These are phyloP conservation scores for Alternaria hordeiaustralica DNA, from an alignment of 2,329 filamentous ascomycete genomes.

Conservation along the genomic window DNA sequence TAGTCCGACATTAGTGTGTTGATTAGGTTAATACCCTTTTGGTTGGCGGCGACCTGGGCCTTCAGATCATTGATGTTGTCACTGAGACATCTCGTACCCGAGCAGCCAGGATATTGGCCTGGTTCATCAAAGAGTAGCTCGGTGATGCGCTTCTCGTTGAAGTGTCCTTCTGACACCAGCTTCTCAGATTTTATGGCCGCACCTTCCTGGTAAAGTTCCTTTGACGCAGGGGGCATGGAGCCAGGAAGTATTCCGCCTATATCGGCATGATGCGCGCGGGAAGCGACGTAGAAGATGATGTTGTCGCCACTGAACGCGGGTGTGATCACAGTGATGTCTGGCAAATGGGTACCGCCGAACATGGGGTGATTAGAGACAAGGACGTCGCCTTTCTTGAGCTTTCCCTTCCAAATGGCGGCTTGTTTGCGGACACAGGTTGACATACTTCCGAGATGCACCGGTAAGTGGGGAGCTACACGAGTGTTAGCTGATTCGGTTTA, in stretches of 20 bases:
- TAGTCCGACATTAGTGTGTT: conserved; percentile 77
- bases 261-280: conserved; percentile 81
- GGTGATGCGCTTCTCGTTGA: conserved; percentile 78
- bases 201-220: conserved; percentile 64
- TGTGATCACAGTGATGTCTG: conserved; percentile 82
- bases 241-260: conserved; percentile 84
- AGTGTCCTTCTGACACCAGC: conserved; percentile 76
- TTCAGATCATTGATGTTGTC: conserved; percentile 89
- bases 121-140: conserved; percentile 76
- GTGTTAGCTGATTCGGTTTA: conserved; percentile 8
- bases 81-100: conserved; percentile 76
- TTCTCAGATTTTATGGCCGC: conserved; percentile 65
- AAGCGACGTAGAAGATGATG: conserved; percentile 83
- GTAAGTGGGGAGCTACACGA: conserved; percentile 72
- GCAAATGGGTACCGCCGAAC: conserved; percentile 82
- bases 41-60: conserved; percentile 85
- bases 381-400: conserved; percentile 79
- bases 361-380: conserved; percentile 85
- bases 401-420: conserved; percentile 79
- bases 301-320: conserved; percentile 77
- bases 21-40: conserved; percentile 83
- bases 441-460: conserved; percentile 83
- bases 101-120: conserved; percentile 75
- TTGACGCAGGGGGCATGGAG: conserved; percentile 80
- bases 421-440: conserved; percentile 82